A percentile compares a stretch with the other conserved stretches of the same genome.
Conservation (phyloP, 2,329 filamentous ascomycete genomes). For the Penicillium sp. region DNA sequence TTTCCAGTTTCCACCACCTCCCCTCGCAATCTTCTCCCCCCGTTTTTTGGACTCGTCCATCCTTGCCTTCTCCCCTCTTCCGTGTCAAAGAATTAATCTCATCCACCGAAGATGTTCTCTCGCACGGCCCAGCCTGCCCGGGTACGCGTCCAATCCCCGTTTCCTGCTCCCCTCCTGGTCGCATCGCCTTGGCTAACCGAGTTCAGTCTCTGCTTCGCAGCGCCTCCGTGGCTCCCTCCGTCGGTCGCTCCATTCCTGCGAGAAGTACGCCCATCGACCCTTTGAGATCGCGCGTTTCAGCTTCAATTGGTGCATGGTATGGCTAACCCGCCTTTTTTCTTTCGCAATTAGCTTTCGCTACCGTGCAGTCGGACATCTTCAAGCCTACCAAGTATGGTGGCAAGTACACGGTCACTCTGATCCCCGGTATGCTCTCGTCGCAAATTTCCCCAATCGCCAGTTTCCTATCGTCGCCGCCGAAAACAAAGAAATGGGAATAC, state of each 20-base stretch:
- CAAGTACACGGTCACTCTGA: constrained; percentile 98
- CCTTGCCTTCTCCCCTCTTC: constrained; percentile 8
- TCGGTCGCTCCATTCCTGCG: constrained; percentile 53
- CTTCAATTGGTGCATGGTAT: constrained; percentile 4
- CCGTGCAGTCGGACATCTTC: constrained; percentile 92
- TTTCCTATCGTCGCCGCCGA: neutral
- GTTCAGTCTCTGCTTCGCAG: constrained; percentile 59
- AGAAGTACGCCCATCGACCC: constrained; percentile 50
- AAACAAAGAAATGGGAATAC: neutral
- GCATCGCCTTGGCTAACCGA: constrained; percentile 45
- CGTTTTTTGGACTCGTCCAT: constrained; percentile 1
- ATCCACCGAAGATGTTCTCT: constrained; percentile 41
- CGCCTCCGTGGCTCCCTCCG: constrained; percentile 51
- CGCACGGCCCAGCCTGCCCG: constrained; percentile 45
- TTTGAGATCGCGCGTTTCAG: neutral
- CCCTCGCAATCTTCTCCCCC: constrained; percentile 16
- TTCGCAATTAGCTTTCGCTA: constrained; percentile 63
- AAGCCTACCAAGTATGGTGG: constrained; percentile 98
- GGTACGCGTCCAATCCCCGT: constrained; percentile 34
- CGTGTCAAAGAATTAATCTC: constrained; percentile 19
- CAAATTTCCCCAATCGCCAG: neutral
- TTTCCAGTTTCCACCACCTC: constrained; percentile 17
- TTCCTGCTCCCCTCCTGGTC: constrained; percentile 47
- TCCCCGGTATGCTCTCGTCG: constrained; percentile 67
- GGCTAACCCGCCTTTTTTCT: constrained; percentile 19